Base-by-base conservation (phyloP, 805 yeast species). In the Spathaspora passalidarum region DNA sequence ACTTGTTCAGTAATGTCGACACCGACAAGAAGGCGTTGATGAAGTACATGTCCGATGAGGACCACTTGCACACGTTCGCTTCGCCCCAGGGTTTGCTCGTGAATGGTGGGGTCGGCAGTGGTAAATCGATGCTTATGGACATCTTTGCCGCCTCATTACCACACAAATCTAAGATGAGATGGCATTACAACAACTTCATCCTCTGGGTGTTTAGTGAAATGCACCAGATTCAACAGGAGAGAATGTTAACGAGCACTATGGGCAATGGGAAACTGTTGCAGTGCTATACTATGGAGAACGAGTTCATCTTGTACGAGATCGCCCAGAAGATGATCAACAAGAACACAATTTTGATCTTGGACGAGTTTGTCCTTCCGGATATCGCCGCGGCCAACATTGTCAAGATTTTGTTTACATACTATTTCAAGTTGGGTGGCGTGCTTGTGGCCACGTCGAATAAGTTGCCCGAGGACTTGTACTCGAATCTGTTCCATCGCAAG, bases 301-400 rank as follows among this genome's bases (percentile, higher is more conserved):
- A 85, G 55, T 80, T 81, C 49, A 73, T 83, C 18, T 57, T 85
- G 21, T 79, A 81, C 54, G 88, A 84, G 56, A 69, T 85, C 18
- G 89, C 90, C 5, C 79, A 80, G 43, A 81, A 75, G 43, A 71
- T 85, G 81, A 75, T 84, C 23, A 61, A 66, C 11, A 73, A 72
- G 48, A 80, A 75, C 55, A 81, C 88, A 1, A 68, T 85, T 11
- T 61, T 85, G 48, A 69, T 84, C 61, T 62, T 85, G 35, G 91
- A 85, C 59, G 91, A 86, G 59, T 85, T 85, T 63, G 82, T 84
- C 86, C 58, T 85, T 23, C 91, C 91, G 0, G 91, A 85, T 57
- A 72, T 86, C 32, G 87, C 89, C 0, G 76, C 86, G 18, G 90
- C 88, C 1, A 84, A 82, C 54, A 81, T 85, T 32, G 66, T 85